These are phyloP conservation scores for Fusarium ambrosium DNA, from an alignment of 2,329 filamentous ascomycete genomes.

Conservation along the genomic window DNA sequence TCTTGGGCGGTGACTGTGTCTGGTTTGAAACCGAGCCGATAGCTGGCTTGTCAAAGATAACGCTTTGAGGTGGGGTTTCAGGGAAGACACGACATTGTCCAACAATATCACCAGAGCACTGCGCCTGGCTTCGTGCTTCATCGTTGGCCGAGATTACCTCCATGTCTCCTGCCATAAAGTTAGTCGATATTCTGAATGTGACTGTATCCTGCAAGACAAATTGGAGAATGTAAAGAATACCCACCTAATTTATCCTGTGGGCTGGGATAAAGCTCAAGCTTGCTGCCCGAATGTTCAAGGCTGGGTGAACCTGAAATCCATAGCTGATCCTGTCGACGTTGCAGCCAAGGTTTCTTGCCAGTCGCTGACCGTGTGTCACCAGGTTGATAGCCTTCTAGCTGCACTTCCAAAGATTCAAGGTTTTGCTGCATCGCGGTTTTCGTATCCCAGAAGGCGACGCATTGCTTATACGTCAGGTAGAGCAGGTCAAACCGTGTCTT, in stretches of 20 bases:
- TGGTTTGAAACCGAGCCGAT: not conserved
- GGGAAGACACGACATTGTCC: not conserved
- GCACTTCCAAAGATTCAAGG: slow-evolving; percentile 24
- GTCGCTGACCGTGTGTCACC: not conserved
- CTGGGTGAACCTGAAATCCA: not conserved
- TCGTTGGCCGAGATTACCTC: not conserved
- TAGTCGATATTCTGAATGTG: not conserved
- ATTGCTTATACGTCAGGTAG: slow-evolving; percentile 44
- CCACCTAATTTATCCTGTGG: too few species aligned
- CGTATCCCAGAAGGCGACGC: slow-evolving; percentile 46
- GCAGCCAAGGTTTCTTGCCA: not conserved
- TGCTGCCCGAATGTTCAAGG: not conserved
- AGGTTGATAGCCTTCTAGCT: not conserved
- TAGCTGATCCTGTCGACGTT: not conserved
- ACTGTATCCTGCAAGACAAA: too few species aligned
- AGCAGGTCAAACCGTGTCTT: slow-evolving; percentile 30
- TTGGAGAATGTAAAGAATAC: too few species aligned
- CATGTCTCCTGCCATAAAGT: not conserved
- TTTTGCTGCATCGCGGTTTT: slow-evolving; percentile 46
- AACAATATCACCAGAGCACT: not conserved
- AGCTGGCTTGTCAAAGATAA: not conserved
- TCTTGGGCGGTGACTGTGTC: not conserved
- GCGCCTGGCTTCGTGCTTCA: not conserved
- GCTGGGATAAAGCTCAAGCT: too few species aligned
- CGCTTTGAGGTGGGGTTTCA: not conserved